Conservation (phyloP, 2,329 filamentous ascomycete species). For the Dryadomyces quercivorus region DNA sequence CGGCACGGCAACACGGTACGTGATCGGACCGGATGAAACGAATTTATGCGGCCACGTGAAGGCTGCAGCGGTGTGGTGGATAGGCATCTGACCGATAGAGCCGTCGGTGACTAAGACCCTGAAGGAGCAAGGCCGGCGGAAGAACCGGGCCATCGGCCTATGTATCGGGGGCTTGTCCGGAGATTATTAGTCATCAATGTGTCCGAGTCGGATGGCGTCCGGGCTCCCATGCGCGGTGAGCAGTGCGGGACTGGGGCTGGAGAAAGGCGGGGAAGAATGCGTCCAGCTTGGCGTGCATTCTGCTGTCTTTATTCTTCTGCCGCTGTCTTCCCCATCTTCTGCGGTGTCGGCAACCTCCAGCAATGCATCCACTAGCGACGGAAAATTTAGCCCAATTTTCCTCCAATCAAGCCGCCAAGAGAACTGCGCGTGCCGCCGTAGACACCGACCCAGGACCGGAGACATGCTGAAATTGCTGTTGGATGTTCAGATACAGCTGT, state of each 20-base stretch:
- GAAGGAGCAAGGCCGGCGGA: not conserved
- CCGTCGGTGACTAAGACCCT: not conserved
- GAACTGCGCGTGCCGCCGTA: too few relatives aligned
- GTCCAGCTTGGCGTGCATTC: too few relatives aligned
- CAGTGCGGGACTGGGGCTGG: too few relatives aligned
- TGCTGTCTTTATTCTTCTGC: not conserved
- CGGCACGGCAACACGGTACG: too few relatives aligned
- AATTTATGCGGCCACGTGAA: too few relatives aligned
- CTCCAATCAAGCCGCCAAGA: slow-evolving; percentile 3
- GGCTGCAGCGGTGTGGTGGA: too few relatives aligned
- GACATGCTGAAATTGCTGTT: too few relatives aligned
- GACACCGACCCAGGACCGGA: not conserved
- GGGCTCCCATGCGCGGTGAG: too few relatives aligned
- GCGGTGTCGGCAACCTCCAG: not conserved
- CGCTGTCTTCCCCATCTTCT: not conserved
- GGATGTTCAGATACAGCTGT: too few relatives aligned
- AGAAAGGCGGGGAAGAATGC: too few relatives aligned
- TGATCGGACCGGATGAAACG: too few relatives aligned
- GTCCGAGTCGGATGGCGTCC: not conserved
- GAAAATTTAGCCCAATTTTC: slow-evolving; percentile 5
- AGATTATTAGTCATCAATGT: not conserved
- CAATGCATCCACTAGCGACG: not conserved
- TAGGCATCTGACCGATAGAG: too few relatives aligned
- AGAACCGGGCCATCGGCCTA: not conserved
- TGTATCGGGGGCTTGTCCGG: not conserved